Base-by-base conservation (phyloP, 306 rosid genomes). In the Mucuna pruriens region DNA sequence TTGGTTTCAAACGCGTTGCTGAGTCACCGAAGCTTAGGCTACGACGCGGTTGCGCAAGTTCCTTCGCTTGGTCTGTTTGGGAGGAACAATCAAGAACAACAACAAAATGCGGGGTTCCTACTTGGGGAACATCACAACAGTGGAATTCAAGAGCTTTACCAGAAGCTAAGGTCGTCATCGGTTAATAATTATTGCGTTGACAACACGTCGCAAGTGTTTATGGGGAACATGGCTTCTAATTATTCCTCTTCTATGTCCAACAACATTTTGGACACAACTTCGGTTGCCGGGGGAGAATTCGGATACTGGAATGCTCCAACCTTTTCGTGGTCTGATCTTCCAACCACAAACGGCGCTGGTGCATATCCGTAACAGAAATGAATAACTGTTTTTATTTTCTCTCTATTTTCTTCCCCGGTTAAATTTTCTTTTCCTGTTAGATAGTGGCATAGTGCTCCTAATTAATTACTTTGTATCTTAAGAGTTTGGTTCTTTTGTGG, bases 241-340 rank as follows among this genome's bases (percentile, higher is more conserved):
- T 74, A 75, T 60, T 62, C 92, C 4, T 84, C 88, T 44, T 70
- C 91, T 12, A 38, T 90, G 7, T 86, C 94, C 31, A 84, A 68
- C 31, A 84, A 68, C 23, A 86, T 90, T 84, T 78, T 91, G 84
- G 98, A 89, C 54, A 77, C 98, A 7, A 80, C 87, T 62, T 83
- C 97, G 19, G 89, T 62, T 44, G 40, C 78, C 3, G 93, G 88
- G 5, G 89, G 83, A 66, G 97, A 91, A 85, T 71, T 94, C 85
- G 96, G 99, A 29, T 90, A 85, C 80, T 95, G 98, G 99, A 95
- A 94, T 81, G 91, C 81, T 75, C 90, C 94, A 58, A 64, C 92
- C 2, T 85, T 85, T 72, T 75, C 94, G 1, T 95, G 98, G 97
- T 84, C 95, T 62, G 93, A 91, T 93, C 96, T 89, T 82, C 87